Evolutionary conservation across 1,284 basidiomycete species (phyloP), one percentile per base, ranked within the genome.

Genomic region (Trichosporon ovoides): DNA sequence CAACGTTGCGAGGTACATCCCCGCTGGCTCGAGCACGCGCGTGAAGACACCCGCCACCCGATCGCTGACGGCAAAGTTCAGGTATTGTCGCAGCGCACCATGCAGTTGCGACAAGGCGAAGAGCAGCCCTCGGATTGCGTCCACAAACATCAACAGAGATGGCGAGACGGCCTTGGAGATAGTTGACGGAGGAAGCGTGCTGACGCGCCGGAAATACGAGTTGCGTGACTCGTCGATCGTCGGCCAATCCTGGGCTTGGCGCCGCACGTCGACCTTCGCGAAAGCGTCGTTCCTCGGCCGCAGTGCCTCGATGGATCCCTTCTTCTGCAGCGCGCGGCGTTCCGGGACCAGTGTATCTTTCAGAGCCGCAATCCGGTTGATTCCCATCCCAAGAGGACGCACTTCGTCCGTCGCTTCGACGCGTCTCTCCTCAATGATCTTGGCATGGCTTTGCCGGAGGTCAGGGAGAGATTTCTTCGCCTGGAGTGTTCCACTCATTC

Each of bases 101-200:
- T 97, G 89, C 31, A 98, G 85, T 77, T 98, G 94, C 33, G 90
- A 91, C 56, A 95, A 82, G 1, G 92, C 88, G 72, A 97, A 98
- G 20, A 98, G 83, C 48, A 98, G 86, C 12, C 91, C 93, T 28
- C 95, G 87, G 49, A 91, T 86, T 6, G 89, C 87, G 70, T 98
- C 93, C 52, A 95, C 83, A 34, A 95, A 83, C 43, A 82, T 82
- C 24, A 88, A 79, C 16, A 98, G 80, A 10, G 88, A 80, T 7
- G 82, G 79, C 0, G 94, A 89, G 11, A 96, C 83, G 14, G 85
- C 82, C 63, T 85, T 85, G 22, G 85, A 82, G 34, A 87, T 83
- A 0, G 82, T 81, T 16, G 85, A 84, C 0, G 81, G 77, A 0
- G 89, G 88, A 3, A 95, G 79, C 43, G 87, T 86, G 18, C 82